Conservation (phyloP, 2,329 filamentous ascomycete genomes). For the Periconia macrospinosa region DNA sequence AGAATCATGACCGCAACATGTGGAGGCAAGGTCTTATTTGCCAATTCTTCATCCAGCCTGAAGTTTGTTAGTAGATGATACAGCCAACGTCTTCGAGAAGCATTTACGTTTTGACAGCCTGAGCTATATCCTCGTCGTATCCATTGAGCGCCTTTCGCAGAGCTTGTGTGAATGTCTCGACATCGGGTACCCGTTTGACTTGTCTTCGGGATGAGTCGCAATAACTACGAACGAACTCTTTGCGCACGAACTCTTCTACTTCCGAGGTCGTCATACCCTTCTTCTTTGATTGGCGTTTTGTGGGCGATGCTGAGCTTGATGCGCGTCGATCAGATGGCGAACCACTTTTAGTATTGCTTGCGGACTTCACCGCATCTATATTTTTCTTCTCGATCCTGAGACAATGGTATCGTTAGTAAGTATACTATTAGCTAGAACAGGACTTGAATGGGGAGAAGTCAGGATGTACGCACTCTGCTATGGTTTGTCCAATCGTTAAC, state of each 20-base stretch:
- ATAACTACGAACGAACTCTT: background rate
- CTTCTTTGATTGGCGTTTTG: too few species aligned
- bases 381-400: too few species aligned
- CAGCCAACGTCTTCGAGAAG: too few species aligned
- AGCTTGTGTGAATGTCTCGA: background rate
- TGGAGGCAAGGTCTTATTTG: background rate
- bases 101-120: background rate
- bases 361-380: too few species aligned
- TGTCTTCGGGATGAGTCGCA: background rate
- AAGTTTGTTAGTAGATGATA: background rate
- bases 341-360: too few species aligned
- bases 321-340: too few species aligned
- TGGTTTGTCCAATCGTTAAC: background rate
- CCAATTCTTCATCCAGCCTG: background rate
- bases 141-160: background rate
- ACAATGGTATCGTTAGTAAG: too few species aligned
- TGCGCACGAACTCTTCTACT: background rate
- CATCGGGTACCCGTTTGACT: background rate
- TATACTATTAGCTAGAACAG: too few species aligned
- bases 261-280: background rate
- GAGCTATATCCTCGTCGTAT: background rate
- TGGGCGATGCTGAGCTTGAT: too few species aligned
- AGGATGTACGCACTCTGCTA: too few species aligned
- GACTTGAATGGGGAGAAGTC: too few species aligned
- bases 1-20: background rate